Evolutionary conservation across 2,329 filamentous ascomycete genomes (phyloP), one percentile per base, ranked within the genome.

Genomic region (Stachybotrys echinatus): DNA sequence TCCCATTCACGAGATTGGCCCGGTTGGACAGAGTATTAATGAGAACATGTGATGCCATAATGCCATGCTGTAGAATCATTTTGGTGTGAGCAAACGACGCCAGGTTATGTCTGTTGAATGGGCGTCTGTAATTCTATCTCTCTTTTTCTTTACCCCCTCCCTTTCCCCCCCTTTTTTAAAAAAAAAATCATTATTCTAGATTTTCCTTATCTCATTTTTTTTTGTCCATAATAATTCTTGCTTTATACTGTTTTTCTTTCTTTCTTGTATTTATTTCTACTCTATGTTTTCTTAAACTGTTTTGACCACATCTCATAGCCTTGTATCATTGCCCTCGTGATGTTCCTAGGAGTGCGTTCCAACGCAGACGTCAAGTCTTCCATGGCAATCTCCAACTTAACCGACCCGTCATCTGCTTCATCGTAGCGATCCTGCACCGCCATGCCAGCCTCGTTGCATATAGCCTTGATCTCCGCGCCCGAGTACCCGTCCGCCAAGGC

Each of bases 401-500:
- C 58, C 17, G 46, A 63, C 2, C 48, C 54, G n/a, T 61, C 55
- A 2, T 60, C 58, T 5, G 42, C 42, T 1, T 67, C 65, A 3
- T 67, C 61, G 37, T 57, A 61, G 6, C 64, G 59, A 4, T 71
- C 70, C 49, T 71, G 65, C 12, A 74, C 77, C 5, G 70, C 67
- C 47, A 71, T 62, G 5, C 72, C 72, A 0, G 74, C 74, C 48
- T 66, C 65, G 31, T 72, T 68, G 57, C 77, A 80, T 4, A 81
- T 74, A 5, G 72, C 73, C 50, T 75, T 71, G 52, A 96, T 81
- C 68, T 96, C 92, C 0, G 92, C 91, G 3, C 92, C 92, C 2
- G 90, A 94, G 65, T 88, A 89, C 0, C 90, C 90, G 7, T 91
- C 85, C 0, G 87, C 87, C 44, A 72, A 66, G 17, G 65, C 61